A percentile compares a stretch with the other conserved stretches of the same genome.
Conservation (phyloP, 106 monocot species). For the Acorus calamus region DNA sequence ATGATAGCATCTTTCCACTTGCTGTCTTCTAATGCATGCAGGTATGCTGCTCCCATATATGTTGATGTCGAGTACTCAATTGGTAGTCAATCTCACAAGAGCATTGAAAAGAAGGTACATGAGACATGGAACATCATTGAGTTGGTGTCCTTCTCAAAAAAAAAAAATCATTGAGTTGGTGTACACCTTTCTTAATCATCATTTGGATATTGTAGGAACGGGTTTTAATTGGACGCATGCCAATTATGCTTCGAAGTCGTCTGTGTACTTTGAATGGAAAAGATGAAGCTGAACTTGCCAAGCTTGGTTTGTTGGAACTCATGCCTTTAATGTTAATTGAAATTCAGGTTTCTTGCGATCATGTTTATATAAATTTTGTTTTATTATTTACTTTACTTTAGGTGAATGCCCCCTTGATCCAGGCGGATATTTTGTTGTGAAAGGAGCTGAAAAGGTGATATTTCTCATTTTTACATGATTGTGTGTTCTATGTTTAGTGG, state of each 20-base stretch:
- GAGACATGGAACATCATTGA: too few species aligned
- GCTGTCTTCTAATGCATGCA: conserved; percentile 12
- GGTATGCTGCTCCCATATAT: conserved; percentile 68
- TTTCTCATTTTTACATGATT: neutral
- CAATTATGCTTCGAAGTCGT: conserved; percentile 88
- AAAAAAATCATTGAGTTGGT: too few species aligned
- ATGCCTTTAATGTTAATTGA: neutral
- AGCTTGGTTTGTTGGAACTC: conserved; percentile 39
- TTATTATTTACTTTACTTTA: conserved; percentile 2
- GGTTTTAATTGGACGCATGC: conserved; percentile 63
- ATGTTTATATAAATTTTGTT: neutral
- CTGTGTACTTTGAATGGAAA: conserved; percentile 64
- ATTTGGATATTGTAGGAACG: conserved; percentile 12
- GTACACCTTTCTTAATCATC: neutral
- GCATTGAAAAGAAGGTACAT: conserved; percentile 19
- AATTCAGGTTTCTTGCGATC: neutral
- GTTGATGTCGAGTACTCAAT: conserved; percentile 72
- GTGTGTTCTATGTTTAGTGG: too few species aligned
- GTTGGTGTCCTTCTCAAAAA: too few species aligned
- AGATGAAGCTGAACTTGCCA: conserved; percentile 89
- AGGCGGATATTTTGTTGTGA: conserved; percentile 91
- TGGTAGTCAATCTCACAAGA: conserved; percentile 37
- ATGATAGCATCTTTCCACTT: neutral
- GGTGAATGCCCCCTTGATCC: conserved; percentile 99
- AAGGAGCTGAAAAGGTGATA: conserved; percentile 87